Base-by-base conservation (phyloP, 129 eudicot species). In the Chrysanthemum seticuspe region DNA sequence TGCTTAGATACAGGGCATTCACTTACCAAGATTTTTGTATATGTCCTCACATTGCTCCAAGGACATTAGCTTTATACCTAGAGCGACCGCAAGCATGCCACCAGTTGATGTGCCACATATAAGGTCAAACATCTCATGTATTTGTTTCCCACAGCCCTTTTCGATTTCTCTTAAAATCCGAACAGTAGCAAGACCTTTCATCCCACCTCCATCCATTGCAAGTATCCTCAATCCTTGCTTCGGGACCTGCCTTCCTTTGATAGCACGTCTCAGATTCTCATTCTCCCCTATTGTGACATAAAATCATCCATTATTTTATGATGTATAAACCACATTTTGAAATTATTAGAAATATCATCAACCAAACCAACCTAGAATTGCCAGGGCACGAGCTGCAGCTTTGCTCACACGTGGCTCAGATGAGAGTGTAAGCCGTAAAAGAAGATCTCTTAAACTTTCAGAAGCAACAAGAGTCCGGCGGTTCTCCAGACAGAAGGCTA, bases 151-250 rank as follows among this genome's bases (percentile, higher is more conserved):
- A 19, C 94, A 80, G 36, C 97, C 89, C 65, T 87, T 95, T 80
- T 95, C 99, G 7, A 95, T 88, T 87, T 95, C 99, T 72, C 85
- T 95, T 47, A 95, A 85, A 23, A 95, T 95, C 76, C 82, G 86
- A 56, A 95, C 99, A 58, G 99, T 95, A 16, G 96, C 96, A 45
- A 95, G 87, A 76, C 99, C 99, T 84, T 91, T 91, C 99, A 95
- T 95, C 65, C 99, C 99, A 62, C 99, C 99, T 70, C 99, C 99
- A 84, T 95, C 99, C 99, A 95, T 95, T n/a, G 99, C 25, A 67
- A 95, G 96, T 60, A 95, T 95, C 75, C 99, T 90, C 62, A 95
- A 78, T 60, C 99, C 99, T 85, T 87, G 91, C 81, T 89, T 95
- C 25, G 97, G 87, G 18, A 95, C 88, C 78, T 82, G 97, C 78